These are phyloP conservation scores for Exophiala lecanii-corni DNA, from an alignment of 2,329 filamentous ascomycete genomes.

Conservation along the genomic window DNA sequence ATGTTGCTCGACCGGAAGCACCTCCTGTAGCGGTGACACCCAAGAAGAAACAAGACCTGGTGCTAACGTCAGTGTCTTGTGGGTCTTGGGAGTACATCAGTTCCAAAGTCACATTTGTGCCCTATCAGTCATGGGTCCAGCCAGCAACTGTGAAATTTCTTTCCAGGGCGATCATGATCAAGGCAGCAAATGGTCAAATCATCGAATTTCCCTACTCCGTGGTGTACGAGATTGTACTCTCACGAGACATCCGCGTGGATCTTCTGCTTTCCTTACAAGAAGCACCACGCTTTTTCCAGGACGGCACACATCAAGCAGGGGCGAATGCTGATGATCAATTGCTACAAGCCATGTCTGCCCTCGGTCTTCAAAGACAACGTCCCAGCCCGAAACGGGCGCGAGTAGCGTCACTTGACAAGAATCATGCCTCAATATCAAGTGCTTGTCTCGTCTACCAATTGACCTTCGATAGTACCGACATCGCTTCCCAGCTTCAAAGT, in stretches of 20 bases:
- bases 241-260: neutral
- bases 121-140: neutral
- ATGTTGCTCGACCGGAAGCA: conserved; percentile 1
- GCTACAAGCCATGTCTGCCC: conserved; percentile 9
- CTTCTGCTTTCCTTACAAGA: neutral
- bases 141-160: neutral
- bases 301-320: neutral
- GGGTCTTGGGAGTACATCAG: neutral
- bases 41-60: conserved; percentile 35
- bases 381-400: neutral
- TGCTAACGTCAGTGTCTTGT: neutral
- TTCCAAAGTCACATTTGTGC: neutral
- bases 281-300: neutral
- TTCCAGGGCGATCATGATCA: neutral
- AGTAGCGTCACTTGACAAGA: conserved; percentile 33
- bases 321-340: neutral
- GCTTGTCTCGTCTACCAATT: conserved; percentile 51
- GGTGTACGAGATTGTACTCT: neutral
- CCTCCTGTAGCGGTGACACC: conserved; percentile 4
- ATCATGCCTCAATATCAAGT: conserved; percentile 38
- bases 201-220: neutral
- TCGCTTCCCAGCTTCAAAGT: conserved; percentile 27
- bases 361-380: conserved; percentile 1
- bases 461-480: conserved; percentile 27
- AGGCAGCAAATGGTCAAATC: neutral